Conservation (phyloP, 2,329 filamentous ascomycete genomes). For the Dactylonectria macrodidyma region DNA sequence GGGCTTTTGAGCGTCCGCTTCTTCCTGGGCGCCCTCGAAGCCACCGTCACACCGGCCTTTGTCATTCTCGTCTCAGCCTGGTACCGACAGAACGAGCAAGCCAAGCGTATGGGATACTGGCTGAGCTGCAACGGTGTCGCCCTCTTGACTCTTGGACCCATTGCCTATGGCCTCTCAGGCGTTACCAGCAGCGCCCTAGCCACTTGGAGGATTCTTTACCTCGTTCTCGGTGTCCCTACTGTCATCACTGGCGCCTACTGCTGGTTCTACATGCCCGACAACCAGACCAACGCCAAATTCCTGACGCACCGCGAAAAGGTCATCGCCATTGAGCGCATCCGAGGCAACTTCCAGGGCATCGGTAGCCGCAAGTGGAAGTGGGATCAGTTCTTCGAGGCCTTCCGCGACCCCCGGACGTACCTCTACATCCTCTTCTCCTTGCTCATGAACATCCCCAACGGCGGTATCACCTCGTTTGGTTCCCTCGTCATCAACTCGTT, state of each 20-base stretch:
- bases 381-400: slow-evolving; percentile 55
- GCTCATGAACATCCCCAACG: slow-evolving; percentile 63
- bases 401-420: slow-evolving; percentile 55
- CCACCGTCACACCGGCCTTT: slow-evolving; percentile 45
- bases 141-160: slow-evolving; percentile 36
- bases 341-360: slow-evolving; percentile 63
- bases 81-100: slow-evolving; percentile 52
- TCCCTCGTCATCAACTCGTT: slow-evolving; percentile 70
- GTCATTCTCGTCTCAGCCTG: slow-evolving; percentile 45
- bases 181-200: slow-evolving; percentile 40
- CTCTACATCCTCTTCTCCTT: slow-evolving; percentile 60
- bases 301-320: slow-evolving; percentile 68
- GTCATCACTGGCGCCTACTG: slow-evolving; percentile 62
- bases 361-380: slow-evolving; percentile 54
- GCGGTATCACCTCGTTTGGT: slow-evolving; percentile 71
- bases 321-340: slow-evolving; percentile 69
- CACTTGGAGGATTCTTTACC: slow-evolving; percentile 53
- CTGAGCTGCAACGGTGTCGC: slow-evolving; percentile 40
- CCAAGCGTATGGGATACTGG: slow-evolving; percentile 48
- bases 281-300: slow-evolving; percentile 71
- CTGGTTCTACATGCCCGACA: slow-evolving; percentile 72
- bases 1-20: slow-evolving; percentile 41
- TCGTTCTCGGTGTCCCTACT: slow-evolving; percentile 50
- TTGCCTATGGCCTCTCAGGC: slow-evolving; percentile 43
- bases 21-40: slow-evolving; percentile 46